phyloP scores from a whole-genome alignment of 2,329 filamentous ascomycete species.

The Fusarium papillatum region DNA sequence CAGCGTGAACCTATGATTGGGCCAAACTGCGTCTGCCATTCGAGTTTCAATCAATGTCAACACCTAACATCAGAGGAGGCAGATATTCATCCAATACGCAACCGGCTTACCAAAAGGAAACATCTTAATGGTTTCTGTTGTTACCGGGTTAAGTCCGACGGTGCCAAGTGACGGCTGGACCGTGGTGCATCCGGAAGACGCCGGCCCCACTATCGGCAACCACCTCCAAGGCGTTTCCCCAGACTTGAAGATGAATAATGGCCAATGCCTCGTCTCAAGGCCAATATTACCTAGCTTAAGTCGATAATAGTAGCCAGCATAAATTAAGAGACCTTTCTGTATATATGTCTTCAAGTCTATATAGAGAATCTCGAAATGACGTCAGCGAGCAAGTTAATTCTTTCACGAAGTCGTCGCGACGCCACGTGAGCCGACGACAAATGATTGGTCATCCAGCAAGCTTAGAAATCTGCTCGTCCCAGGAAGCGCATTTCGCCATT shows the following conservation, averaged over 20 bases:
- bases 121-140: constrained; percentile 3
- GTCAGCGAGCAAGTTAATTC: constrained; percentile 36
- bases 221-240: constrained; percentile 16
- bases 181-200: constrained; percentile 15
- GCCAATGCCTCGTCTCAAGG: neutral
- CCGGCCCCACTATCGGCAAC: constrained; percentile 14
- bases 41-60: neutral
- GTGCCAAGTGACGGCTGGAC: constrained; percentile 12
- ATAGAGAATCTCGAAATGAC: constrained; percentile 36
- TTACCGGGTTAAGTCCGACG: constrained; percentile 26
- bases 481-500: constrained; percentile 41
- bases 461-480: constrained; percentile 47
- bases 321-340: neutral
- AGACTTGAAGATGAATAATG: neutral
- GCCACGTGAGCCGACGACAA: constrained; percentile 44
- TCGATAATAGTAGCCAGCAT: too few species aligned
- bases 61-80: neutral
- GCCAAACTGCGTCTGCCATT: neutral
- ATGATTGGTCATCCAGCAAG: constrained; percentile 46
- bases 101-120: neutral
- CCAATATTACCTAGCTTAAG: neutral
- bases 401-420: constrained; percentile 38
- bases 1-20: neutral
- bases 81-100: neutral
- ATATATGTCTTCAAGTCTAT: neutral